Percentiles rank a stretch among this genome's conserved stretches.
These are phyloP conservation scores for Trametes cubensis DNA, from an alignment of 768 basidiomycete genomes.

Conservation along the genomic window DNA sequence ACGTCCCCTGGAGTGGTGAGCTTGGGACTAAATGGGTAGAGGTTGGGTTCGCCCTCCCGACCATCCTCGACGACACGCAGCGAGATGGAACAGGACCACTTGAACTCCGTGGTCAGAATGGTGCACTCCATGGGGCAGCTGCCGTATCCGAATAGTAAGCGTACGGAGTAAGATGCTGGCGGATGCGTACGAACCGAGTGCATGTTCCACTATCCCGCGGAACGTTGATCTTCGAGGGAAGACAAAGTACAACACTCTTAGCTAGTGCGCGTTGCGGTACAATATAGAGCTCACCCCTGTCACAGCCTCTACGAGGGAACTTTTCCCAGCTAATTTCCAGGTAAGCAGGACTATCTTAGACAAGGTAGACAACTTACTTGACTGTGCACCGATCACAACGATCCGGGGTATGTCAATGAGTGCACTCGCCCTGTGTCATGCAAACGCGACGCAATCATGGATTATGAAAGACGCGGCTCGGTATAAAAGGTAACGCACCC, in stretches of 20 bases:
- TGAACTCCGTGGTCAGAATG: constrained; percentile 18
- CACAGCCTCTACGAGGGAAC: constrained; percentile 60
- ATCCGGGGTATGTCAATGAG: constrained; percentile 53
- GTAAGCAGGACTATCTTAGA: constrained; percentile 2
- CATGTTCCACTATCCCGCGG: constrained; percentile 66
- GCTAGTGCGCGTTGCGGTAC: neutral
- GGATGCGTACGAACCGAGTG: constrained; percentile 43
- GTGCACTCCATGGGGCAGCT: constrained; percentile 29
- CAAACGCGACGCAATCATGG: constrained; percentile 9
- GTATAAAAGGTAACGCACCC: constrained; percentile 36
- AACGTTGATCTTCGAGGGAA: constrained; percentile 50
- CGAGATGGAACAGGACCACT: constrained; percentile 33
- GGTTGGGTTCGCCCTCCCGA: constrained; percentile 21
- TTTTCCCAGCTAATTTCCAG: constrained; percentile 52
- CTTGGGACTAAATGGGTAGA: constrained; percentile 32
- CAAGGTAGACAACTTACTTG: constrained; percentile 39
- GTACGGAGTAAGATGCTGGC: neutral
- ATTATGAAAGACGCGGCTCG: neutral
- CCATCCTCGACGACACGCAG: constrained; percentile 16
- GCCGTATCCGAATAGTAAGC: neutral
- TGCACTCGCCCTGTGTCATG: constrained; percentile 37
- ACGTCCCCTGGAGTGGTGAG: constrained; percentile 38
- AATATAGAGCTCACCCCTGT: constrained; percentile 46
- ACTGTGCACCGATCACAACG: constrained; percentile 59
- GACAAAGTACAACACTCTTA: neutral